Conservation (phyloP, 768 basidiomycete genomes). For the Gymnopilus dilepis region DNA sequence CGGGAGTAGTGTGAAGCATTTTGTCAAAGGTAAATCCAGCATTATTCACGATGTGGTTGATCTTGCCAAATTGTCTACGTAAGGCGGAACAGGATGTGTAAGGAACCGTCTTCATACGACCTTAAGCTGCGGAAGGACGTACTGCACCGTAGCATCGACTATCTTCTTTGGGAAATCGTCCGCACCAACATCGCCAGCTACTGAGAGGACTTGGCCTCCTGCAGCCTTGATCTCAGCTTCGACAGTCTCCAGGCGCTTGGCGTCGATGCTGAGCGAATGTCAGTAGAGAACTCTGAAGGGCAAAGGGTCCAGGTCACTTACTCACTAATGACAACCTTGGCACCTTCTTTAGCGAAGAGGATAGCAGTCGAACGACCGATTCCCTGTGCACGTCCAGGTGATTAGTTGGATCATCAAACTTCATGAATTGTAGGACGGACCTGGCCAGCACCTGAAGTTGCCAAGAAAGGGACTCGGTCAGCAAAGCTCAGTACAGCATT, state of each 20-base stretch:
- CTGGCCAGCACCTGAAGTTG: constrained; percentile 71
- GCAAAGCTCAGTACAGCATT: neutral
- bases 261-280: constrained; percentile 64
- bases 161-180: constrained; percentile 84
- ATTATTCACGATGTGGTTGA: constrained; percentile 89
- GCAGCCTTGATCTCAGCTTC: constrained; percentile 72
- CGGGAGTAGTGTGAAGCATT: constrained; percentile 88
- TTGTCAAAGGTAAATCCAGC: constrained; percentile 84
- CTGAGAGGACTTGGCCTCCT: constrained; percentile 76
- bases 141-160: constrained; percentile 78
- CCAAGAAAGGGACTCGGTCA: constrained; percentile 1
- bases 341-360: constrained; percentile 83
- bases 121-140: constrained; percentile 32
- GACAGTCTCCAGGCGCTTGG: constrained; percentile 66
- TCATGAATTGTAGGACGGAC: constrained; percentile 34
- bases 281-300: neutral
- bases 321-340: constrained; percentile 88
- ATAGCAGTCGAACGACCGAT: constrained; percentile 79
- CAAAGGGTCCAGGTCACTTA: constrained; percentile 32
- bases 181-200: constrained; percentile 82
- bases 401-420: neutral
- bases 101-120: neutral
- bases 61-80: constrained; percentile 75
- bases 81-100: neutral
- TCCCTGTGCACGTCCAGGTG: constrained; percentile 50